Base-by-base conservation (phyloP, 177 flowering plant species). In the Vitis hybrid region DNA sequence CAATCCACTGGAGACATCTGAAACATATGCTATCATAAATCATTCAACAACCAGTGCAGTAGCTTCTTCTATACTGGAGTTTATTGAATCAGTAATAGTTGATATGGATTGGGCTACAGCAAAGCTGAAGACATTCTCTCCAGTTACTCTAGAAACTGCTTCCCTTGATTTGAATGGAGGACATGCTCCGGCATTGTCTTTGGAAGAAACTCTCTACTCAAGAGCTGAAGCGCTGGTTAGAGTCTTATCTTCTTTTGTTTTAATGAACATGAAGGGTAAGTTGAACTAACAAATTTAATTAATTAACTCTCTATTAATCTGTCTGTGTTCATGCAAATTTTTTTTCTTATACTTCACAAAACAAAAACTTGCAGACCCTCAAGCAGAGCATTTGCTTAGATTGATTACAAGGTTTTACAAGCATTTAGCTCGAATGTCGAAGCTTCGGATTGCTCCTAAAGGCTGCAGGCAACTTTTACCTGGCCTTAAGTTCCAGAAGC, bases 241-340 rank as follows among this genome's bases (percentile, higher is more conserved):
- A 72, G 77, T 90, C 18, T 55, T 91, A 62, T 85, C 98, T 20
- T 81, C 62, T 64, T 93, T 93, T 78, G 87, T 83, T 13, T 68
- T 72, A 56, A 93, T 89, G 91, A 85, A 59, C 74, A 84, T 93
- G 12, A 89, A 86, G 68, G 93, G 97, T 91, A 83, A 60, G 82
- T n/a, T 63, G 13, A 45, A 57, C 18, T 3, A 55, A 50, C 2
- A 18, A 16, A 16, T 31, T 3, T 45, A 4, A 10, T 1, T 13
- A 16, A 60, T 18, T 3, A 59, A 12, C 19, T 49, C 53, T 49
- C 51, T 45, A 14, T 53, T 50, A 63, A 2, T 53, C 15, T 19
- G 18, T 15, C 16, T 31, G 8, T 31, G 8, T n/a, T 29, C 12
- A 53, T 64, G 53, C 70, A 57, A 50, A 57, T 61, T 12, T 51